Evolutionary conservation across 2,329 filamentous ascomycete species (phyloP).

Genomic region (Orbilia brochopaga): DNA sequence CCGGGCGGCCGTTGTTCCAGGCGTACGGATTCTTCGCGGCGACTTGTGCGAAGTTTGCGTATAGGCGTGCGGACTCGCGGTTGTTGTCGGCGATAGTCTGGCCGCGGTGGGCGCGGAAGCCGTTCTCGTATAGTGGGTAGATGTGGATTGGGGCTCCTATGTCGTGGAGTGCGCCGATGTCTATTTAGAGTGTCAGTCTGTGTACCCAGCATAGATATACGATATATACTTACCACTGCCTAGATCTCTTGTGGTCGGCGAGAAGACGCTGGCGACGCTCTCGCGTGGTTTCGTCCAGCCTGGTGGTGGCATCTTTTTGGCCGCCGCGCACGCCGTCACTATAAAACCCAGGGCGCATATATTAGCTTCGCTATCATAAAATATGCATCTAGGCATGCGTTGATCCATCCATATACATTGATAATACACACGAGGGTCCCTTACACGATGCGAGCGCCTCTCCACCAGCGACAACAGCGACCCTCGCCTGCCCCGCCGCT

Average conservation of each 20-base stretch:
- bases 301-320: conserved; percentile 65
- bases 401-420: too few relatives aligned
- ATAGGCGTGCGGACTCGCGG: conserved; percentile 66
- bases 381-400: too few relatives aligned
- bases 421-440: conserved; percentile 36
- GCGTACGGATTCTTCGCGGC: conserved; percentile 64
- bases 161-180: conserved; percentile 65
- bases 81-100: conserved; percentile 66
- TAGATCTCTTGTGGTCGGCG: conserved; percentile 62
- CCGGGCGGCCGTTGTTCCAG: conserved; percentile 65
- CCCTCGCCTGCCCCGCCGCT: conserved; percentile 62
- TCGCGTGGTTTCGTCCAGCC: conserved; percentile 65
- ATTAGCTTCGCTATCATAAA: too few relatives aligned
- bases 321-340: conserved; percentile 65
- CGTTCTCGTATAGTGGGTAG: conserved; percentile 72
- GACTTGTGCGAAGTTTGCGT: conserved; percentile 67
- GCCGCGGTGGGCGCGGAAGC: conserved; percentile 64
- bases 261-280: conserved; percentile 61
- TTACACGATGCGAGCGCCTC: conserved; percentile 69
- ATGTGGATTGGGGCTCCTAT: conserved; percentile 71
- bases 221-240: too few relatives aligned
- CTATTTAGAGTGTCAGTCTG: too few relatives aligned
- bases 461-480: conserved; percentile 68
- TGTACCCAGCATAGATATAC: too few relatives aligned
- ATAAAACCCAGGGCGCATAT: conserved; percentile 55